Percentiles rank a stretch among this genome's conserved stretches.
phyloP scores from a whole-genome alignment of 2,329 filamentous ascomycete genomes.

The Exophiala mesophila region DNA sequence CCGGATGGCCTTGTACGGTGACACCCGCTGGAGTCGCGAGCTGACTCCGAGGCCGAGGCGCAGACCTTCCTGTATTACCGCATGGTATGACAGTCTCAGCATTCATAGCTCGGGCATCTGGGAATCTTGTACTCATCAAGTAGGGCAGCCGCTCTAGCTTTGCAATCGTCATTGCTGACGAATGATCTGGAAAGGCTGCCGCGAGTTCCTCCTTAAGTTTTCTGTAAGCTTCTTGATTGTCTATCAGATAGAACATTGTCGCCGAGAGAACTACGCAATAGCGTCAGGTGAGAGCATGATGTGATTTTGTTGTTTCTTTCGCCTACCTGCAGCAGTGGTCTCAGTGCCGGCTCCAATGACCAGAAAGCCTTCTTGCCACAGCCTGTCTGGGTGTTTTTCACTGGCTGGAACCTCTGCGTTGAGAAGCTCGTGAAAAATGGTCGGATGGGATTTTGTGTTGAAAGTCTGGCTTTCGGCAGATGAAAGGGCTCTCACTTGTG shows the following conservation, averaged over 20 bases:
- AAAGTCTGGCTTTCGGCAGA: neutral
- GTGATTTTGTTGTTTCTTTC: slow-evolving; percentile 27
- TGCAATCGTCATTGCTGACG: neutral
- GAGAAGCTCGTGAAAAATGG: slow-evolving; percentile 2
- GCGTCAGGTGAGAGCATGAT: slow-evolving; percentile 28
- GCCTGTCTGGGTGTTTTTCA: slow-evolving; percentile 1
- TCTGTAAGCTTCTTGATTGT: neutral
- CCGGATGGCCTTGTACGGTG: slow-evolving; percentile 1
- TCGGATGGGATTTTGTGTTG: neutral
- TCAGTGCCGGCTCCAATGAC: slow-evolving; percentile 2
- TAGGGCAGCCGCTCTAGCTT: slow-evolving; percentile 6
- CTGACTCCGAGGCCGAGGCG: neutral
- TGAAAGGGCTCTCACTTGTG: neutral
- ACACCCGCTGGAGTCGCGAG: slow-evolving; percentile 3
- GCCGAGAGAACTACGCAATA: slow-evolving; percentile 23
- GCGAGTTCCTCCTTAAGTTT: slow-evolving; percentile 3
- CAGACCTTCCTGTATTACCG: neutral
- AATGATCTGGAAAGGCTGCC: slow-evolving; percentile 23
- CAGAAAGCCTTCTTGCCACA: slow-evolving; percentile 3
- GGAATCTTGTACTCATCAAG: slow-evolving; percentile 1
- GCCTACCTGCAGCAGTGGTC: slow-evolving; percentile 1
- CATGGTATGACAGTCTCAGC: neutral
- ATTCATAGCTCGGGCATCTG: no score
- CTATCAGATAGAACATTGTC: slow-evolving; percentile 29
- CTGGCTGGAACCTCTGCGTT: neutral